Evolutionary conservation across 2,329 filamentous ascomycete species (phyloP), one percentile per base, ranked within the genome.

Genomic region (Trichothecium sympodiale): DNA sequence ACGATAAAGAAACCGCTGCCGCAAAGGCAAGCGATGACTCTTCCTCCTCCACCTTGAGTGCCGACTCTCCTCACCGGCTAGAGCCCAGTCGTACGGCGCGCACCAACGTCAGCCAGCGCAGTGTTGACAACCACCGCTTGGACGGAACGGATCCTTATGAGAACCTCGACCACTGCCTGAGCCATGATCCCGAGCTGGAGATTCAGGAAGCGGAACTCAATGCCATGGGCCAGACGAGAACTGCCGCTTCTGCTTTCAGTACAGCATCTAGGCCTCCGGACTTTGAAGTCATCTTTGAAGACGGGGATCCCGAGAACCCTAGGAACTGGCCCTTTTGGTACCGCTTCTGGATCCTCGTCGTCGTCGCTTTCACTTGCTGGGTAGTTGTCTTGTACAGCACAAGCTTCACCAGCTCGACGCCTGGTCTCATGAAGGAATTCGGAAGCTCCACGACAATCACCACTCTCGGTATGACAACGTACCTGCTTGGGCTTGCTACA

Each of bases 381-480:
- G 55, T 64, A 15, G 54, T 66, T n/a, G 78, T 86, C 13, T 52
- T 86, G 31, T 85, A 87, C 51, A 85, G 79, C 32, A 91, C 85
- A 1, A 79, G 74, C 35, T 93, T 91, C 52, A 86, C 84, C 1
- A 74, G 78, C 1, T 79, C 77, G 3, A 74, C 83, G 25, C 69
- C 74, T 1, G 78, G 81, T 1, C 73, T 93, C 55, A 73, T 76
- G 48, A 54, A 65, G 12, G 78, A 84, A 35, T 89, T 86, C 45
- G 58, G 67, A 27, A 64, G 75, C 14, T 51, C 61, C 12, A 65
- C 73, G 25, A 76, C 74, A 0, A 55, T 80, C n/a, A 70, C 79
- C 1, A 83, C 83, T 0, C 61, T 91, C 3, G 85, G 85, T 5
- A 64, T 93, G 31, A 91, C 85, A 0, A 79, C 80, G 0, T 93